Base-by-base conservation (phyloP, 257 asterid species). In the Mitragyna speciosa region DNA sequence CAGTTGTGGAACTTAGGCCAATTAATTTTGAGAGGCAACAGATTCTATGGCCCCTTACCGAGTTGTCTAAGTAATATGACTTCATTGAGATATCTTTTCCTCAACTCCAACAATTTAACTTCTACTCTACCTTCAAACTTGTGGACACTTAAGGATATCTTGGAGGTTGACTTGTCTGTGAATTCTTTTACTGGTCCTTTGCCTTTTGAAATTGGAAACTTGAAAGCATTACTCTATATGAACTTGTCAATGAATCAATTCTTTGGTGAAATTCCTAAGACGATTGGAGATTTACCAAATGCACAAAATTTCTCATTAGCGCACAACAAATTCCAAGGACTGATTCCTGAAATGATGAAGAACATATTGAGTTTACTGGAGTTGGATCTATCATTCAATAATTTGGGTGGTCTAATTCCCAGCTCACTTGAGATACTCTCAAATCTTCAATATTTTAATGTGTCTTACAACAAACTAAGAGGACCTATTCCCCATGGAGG, bases 311-410 rank as follows among this genome's bases (percentile, higher is more conserved):
- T 74, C 24, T 15, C n/a, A 1, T 39, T 74, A 10, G 51, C 28
- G 11, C 64, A 28, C 24, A 74, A 74, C n/a, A 74, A 64, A 6
- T 39, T 74, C 9, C 48, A 74, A 74, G 78, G 78, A 26, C 26
- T 36, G 20, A 74, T 74, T 11, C 49, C 78, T 36, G 78, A 74
- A 6, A 30, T 26, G 4, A 17, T 74, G 33, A 43, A 64, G 30
- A 54, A 30, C 8, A 26, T 74, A 51, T 26, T 74, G 15, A 31
- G n/a, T 28, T 74, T 74, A 30, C 26, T 17, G 33, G 30, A 24
- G 16, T 54, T 49, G 78, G 59, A 72, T 26, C 31, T 59, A 24
- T 59, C 66, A 6, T 59, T 59, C 30, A 59, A 59, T 12, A 59
- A 59, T 22, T 12, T 59, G 2, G 12, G 3, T 22, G 66, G 66